These are phyloP conservation scores for Monarda citriodora DNA, from an alignment of 305 asterid genomes.

Conservation along the genomic window DNA sequence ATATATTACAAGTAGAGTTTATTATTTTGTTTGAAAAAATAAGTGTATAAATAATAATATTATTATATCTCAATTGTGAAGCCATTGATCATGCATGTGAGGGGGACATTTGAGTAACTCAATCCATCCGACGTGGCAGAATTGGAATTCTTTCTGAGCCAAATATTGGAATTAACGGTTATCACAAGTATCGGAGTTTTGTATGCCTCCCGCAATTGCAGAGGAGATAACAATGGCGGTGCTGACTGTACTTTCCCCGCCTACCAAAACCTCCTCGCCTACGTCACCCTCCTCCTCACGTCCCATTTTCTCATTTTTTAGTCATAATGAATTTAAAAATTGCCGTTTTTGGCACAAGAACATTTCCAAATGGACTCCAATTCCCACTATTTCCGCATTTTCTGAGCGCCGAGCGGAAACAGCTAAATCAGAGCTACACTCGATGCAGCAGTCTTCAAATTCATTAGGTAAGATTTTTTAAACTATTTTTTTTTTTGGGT, in stretches of 20 bases:
- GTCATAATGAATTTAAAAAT: conserved; percentile 12
- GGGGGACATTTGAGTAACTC: conserved; percentile 17
- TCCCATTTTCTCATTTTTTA: conserved; percentile 24
- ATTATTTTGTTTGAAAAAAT: too few relatives aligned
- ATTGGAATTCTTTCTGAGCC: conserved; percentile 23
- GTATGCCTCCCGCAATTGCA: conserved; percentile 20
- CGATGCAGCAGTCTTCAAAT: conserved; percentile 33
- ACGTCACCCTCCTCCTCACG: conserved; percentile 31
- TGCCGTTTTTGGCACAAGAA: conserved; percentile 12
- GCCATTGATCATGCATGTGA: neutral
- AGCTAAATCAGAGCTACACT: neutral
- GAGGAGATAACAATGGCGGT: conserved; percentile 55
- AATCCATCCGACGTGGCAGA: conserved; percentile 22
- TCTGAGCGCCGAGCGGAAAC: conserved; percentile 7
- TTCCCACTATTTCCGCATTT: conserved; percentile 21
- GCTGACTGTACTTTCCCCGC: conserved; percentile 44
- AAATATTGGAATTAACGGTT: conserved; percentile 7
- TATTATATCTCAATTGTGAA: too few relatives aligned
- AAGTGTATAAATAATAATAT: too few relatives aligned
- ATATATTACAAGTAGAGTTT: too few relatives aligned
- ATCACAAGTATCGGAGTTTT: neutral
- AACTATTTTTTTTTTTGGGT: conserved; percentile 3
- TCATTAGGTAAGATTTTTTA: conserved; percentile 36
- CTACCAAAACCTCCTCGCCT: conserved; percentile 28
- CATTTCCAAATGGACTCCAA: conserved; percentile 23